Evolutionary conservation across 78 protist genomes (phyloP).

Genomic region (Reticulomyxa filosa): DNA sequence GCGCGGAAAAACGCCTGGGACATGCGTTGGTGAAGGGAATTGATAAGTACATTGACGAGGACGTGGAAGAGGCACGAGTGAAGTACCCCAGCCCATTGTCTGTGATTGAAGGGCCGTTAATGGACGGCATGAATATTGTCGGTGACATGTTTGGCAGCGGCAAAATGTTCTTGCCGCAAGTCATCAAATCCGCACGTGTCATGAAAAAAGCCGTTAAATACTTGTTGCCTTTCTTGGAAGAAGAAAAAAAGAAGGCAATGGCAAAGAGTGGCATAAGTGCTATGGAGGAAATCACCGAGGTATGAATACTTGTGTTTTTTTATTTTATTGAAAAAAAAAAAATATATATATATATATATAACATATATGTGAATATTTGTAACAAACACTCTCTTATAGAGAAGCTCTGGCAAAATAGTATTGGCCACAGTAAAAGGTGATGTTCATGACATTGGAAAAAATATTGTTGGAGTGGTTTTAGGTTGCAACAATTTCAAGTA

Average conservation of each 20-base stretch:
- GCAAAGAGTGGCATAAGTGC: background rate
- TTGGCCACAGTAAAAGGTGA: slow-evolving; percentile 97
- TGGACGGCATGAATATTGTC: slow-evolving; percentile 85
- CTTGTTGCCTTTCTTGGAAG: slow-evolving; percentile 87
- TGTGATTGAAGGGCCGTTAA: slow-evolving; percentile 86
- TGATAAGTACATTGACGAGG: slow-evolving; percentile 56
- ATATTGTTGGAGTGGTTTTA: slow-evolving; percentile 88
- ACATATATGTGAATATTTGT: background rate
- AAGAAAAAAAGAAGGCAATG: slow-evolving; percentile 33
- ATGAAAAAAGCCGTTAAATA: slow-evolving; percentile 91
- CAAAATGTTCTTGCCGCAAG: slow-evolving; percentile 88
- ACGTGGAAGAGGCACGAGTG: slow-evolving; percentile 71
- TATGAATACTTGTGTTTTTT: background rate
- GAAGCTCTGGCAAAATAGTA: slow-evolving; percentile 28
- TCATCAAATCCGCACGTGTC: slow-evolving; percentile 88
- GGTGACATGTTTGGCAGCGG: slow-evolving; percentile 96
- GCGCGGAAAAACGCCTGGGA: slow-evolving; percentile 30
- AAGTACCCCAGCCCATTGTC: background rate
- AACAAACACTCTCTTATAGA: background rate
- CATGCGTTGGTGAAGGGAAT: slow-evolving; percentile 72
- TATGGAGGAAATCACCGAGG: background rate
- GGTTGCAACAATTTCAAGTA: slow-evolving; percentile 85
- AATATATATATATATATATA: slow-evolving; percentile 1
- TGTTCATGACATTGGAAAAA: slow-evolving; percentile 98
- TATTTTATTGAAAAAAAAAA: background rate